A percentile compares a stretch with the other conserved stretches of the same genome.
These are phyloP conservation scores for Aspergillus candidus DNA, from an alignment of 2,329 filamentous ascomycete genomes.

Conservation along the genomic window DNA sequence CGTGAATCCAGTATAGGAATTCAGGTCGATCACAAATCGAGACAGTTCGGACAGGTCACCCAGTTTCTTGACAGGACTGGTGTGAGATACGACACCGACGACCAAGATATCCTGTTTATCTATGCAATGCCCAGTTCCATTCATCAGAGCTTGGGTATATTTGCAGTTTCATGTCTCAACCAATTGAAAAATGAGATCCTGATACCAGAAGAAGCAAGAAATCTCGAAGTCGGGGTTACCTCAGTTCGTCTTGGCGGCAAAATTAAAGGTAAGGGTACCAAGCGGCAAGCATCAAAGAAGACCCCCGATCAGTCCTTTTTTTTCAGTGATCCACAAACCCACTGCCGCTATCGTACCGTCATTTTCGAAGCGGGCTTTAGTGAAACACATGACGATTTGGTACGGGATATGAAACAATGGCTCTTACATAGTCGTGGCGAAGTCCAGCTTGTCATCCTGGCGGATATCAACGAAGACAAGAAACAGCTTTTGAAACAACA, in stretches of 20 bases:
- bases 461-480: neutral
- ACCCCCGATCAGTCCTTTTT: neutral
- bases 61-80: neutral
- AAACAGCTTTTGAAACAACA: neutral
- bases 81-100: neutral
- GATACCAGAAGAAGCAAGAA: neutral
- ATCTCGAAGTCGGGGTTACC: neutral
- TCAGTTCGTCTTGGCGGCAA: neutral
- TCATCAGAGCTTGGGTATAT: neutral
- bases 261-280: neutral
- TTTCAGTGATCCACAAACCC: neutral
- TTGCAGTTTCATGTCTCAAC: neutral
- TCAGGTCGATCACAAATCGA: neutral
- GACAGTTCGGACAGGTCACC: neutral
- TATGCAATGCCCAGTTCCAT: neutral
- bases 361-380: neutral
- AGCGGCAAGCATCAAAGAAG: neutral
- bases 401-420: neutral
- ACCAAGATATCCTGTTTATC: neutral
- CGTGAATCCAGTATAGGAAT: neutral
- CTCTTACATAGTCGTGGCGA: neutral
- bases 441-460: neutral
- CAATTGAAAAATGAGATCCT: neutral
- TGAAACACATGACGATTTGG: neutral
- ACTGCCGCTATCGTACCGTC: neutral